Evolutionary conservation across 78 protist species (phyloP).

Genomic region (Parvularia atlantis): DNA sequence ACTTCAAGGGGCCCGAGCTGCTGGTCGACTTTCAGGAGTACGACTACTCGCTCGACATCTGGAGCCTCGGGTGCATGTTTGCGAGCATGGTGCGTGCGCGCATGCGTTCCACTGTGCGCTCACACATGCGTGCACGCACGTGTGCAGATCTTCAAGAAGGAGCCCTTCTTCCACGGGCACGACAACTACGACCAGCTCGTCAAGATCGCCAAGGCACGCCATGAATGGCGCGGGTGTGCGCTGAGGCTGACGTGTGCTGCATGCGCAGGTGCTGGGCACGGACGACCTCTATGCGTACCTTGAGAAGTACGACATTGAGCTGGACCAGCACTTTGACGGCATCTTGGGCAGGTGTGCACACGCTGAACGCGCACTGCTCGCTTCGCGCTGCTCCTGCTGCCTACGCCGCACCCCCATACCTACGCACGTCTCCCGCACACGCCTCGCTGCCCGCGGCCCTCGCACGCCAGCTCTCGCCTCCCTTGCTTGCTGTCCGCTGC

Average conservation of each 20-base stretch:
- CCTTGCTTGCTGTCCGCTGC: too few species aligned
- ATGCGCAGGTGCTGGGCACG: constrained; percentile 94
- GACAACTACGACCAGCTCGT: constrained; percentile 98
- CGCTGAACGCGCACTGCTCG: too few species aligned
- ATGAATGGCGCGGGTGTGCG: constrained; percentile 16
- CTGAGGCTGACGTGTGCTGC: too few species aligned
- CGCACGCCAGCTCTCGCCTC: too few species aligned
- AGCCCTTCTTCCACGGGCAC: constrained; percentile 98
- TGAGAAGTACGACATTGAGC: constrained; percentile 82
- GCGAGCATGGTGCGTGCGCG: constrained; percentile 81
- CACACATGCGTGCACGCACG: too few species aligned
- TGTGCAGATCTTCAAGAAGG: constrained; percentile 85
- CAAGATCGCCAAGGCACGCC: constrained; percentile 93
- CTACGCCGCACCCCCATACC: too few species aligned
- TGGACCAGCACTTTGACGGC: constrained; percentile 59
- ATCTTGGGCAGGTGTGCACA: constrained; percentile 55
- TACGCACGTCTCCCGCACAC: too few species aligned
- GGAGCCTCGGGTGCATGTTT: constrained; percentile 97
- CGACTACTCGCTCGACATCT: constrained; percentile 96
- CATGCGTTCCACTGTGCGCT: too few species aligned
- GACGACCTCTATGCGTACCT: constrained; percentile 81
- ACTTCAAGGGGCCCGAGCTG: constrained; percentile 97
- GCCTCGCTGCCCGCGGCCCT: too few species aligned
- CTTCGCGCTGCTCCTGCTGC: too few species aligned
- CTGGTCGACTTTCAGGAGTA: constrained; percentile 87